These are phyloP conservation scores for Tuber microsphaerosporum DNA, from an alignment of 495 filamentous ascomycete genomes.

Conservation along the genomic window DNA sequence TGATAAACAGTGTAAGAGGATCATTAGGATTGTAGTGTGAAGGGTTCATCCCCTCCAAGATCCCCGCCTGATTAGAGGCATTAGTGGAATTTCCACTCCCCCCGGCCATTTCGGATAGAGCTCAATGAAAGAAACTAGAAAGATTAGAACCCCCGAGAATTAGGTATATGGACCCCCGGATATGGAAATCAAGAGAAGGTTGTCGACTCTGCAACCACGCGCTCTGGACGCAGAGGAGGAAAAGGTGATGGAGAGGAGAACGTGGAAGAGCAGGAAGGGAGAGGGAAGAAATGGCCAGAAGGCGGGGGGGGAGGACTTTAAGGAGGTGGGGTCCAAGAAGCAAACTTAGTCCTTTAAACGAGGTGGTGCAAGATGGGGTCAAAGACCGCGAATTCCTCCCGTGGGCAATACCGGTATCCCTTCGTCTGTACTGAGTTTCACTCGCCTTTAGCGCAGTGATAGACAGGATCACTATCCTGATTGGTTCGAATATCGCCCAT, in stretches of 20 bases:
- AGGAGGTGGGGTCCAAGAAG: not conserved
- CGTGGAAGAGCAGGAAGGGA: not conserved
- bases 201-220: not conserved
- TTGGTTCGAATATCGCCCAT: no score
- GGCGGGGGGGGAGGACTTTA: not conserved
- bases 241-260: not conserved
- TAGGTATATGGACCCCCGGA: not conserved
- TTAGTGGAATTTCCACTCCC: slow-evolving; percentile 19
- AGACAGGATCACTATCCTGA: no score
- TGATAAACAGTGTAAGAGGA: slow-evolving; percentile 89
- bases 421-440: no score
- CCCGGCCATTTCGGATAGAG: not conserved
- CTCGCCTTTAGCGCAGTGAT: no score
- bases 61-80: slow-evolving; percentile 56
- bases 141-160: not conserved
- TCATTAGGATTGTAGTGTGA: slow-evolving; percentile 63
- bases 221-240: not conserved
- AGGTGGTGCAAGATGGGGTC: not conserved
- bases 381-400: no score
- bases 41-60: slow-evolving; percentile 70
- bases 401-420: no score
- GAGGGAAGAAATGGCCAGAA: not conserved
- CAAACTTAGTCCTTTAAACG: not conserved
- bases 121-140: not conserved
- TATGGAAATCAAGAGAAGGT: not conserved